phyloP scores from a whole-genome alignment of 2,329 filamentous ascomycete species.

The Aureobasidium vineae region DNA sequence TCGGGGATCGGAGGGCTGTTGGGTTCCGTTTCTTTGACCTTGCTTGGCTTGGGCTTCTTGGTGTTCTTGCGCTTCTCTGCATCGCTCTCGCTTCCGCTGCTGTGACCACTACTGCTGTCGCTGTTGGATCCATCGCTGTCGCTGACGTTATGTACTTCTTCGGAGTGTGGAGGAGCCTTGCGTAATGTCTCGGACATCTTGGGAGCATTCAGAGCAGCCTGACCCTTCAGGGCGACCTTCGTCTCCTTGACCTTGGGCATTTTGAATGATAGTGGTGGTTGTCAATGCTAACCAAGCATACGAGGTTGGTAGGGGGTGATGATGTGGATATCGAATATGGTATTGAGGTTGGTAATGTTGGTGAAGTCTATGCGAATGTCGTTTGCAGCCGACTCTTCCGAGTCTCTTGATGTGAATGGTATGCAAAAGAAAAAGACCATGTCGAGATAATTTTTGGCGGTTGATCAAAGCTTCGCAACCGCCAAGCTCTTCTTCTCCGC shows the following conservation, averaged over 20 bases:
- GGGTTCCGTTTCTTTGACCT: conserved; percentile 31
- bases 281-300: conserved; percentile 4
- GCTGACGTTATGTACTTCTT: conserved; percentile 37
- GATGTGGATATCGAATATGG: background rate
- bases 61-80: conserved; percentile 32
- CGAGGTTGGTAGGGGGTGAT: background rate
- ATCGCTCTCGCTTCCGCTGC: conserved; percentile 41
- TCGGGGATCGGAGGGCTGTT: conserved; percentile 33
- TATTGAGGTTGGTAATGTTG: background rate
- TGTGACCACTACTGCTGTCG: conserved; percentile 31
- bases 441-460: conserved; percentile 37
- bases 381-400: background rate
- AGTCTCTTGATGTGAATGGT: background rate
- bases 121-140: conserved; percentile 37
- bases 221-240: conserved; percentile 38
- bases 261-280: conserved; percentile 20
- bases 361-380: background rate
- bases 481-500: conserved; percentile 30
- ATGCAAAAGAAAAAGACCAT: conserved; percentile 4
- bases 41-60: conserved; percentile 31
- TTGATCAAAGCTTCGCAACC: conserved; percentile 32
- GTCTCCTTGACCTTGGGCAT: conserved; percentile 41
- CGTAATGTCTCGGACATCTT: conserved; percentile 32
- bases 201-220: conserved; percentile 34
- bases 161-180: conserved; percentile 32